Conservation (phyloP, 106 monocot species). For the Apostasia ramifera region DNA sequence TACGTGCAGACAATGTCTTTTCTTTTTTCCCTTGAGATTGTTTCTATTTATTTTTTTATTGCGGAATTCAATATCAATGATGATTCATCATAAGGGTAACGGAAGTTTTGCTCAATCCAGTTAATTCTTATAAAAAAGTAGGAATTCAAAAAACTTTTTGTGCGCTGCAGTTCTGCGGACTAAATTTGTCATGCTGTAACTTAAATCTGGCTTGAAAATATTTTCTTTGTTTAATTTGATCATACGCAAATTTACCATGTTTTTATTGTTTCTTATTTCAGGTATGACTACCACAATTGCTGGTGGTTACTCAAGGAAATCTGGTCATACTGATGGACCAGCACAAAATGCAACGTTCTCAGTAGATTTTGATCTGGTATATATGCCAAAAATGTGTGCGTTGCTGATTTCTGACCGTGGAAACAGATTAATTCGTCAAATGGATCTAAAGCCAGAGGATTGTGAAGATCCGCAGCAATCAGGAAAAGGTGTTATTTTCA, state of each 20-base stretch:
- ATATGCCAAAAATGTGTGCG: conserved; percentile 35
- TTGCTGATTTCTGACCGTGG: conserved; percentile 44
- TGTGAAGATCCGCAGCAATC: conserved; percentile 20
- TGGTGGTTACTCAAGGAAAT: conserved; percentile 31
- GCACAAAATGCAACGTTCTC: conserved; percentile 61
- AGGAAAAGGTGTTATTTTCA: conserved; percentile 14
- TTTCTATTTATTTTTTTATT: no score
- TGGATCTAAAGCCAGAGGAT: conserved; percentile 39
- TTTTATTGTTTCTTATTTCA: conserved; percentile 6
- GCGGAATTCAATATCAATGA: no score
- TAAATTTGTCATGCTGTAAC: no score
- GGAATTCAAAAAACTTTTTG: no score
- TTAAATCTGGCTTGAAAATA: no score
- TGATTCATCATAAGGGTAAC: neutral
- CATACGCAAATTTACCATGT: neutral
- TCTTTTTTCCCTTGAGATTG: no score
- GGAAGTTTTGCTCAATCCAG: neutral
- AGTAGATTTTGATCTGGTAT: conserved; percentile 38
- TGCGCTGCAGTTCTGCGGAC: no score
- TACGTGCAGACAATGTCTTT: no score
- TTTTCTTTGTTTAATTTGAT: neutral
- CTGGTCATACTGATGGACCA: conserved; percentile 37
- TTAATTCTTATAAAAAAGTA: neutral
- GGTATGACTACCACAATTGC: conserved; percentile 56
- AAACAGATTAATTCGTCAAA: conserved; percentile 33